Conservation (phyloP, 2,329 filamentous ascomycete genomes). For the Ophiocordyceps polyrhachis-furcata region DNA sequence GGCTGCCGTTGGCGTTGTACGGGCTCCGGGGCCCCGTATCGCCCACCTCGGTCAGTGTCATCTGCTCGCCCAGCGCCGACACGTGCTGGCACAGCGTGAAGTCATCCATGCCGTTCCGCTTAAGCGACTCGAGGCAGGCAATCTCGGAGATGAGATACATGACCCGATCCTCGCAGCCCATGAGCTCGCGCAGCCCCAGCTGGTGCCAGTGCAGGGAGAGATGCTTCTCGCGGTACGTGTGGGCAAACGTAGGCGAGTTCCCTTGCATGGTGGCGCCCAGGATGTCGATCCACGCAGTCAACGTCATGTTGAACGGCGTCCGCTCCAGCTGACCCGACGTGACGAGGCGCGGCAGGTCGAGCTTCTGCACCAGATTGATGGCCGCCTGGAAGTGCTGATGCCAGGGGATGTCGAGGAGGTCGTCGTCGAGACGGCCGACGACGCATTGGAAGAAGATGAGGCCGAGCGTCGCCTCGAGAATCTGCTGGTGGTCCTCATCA, state of each 20-base stretch:
- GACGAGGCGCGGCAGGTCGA: constrained; percentile 57
- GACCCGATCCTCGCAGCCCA: constrained; percentile 92
- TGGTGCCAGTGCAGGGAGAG: constrained; percentile 43
- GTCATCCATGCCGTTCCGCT: constrained; percentile 66
- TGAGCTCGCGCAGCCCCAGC: constrained; percentile 70
- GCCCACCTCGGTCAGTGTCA: constrained; percentile 58
- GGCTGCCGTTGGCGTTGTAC: constrained; percentile 51
- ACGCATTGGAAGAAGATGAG: constrained; percentile 96
- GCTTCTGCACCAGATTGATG: constrained; percentile 65
- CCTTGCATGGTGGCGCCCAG: constrained; percentile 86
- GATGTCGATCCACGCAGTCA: constrained; percentile 93
- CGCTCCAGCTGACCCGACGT: constrained; percentile 32
- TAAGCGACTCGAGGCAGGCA: constrained; percentile 81
- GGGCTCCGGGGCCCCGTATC: constrained; percentile 38
- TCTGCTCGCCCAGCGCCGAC: constrained; percentile 68
- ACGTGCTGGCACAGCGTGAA: constrained; percentile 80
- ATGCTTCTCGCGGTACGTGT: constrained; percentile 92
- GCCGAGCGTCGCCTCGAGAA: constrained; percentile 78
- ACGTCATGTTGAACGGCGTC: constrained; percentile 85
- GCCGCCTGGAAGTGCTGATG: constrained; percentile 92
- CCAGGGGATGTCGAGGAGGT: constrained; percentile 84
- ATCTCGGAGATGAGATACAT: constrained; percentile 99
- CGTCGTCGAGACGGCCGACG: constrained; percentile 71
- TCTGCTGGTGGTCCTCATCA: constrained; percentile 70
- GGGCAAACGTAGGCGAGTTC: constrained; percentile 68